Conservation (phyloP, 1,284 basidiomycete genomes). For the Mixia osmundae region DNA sequence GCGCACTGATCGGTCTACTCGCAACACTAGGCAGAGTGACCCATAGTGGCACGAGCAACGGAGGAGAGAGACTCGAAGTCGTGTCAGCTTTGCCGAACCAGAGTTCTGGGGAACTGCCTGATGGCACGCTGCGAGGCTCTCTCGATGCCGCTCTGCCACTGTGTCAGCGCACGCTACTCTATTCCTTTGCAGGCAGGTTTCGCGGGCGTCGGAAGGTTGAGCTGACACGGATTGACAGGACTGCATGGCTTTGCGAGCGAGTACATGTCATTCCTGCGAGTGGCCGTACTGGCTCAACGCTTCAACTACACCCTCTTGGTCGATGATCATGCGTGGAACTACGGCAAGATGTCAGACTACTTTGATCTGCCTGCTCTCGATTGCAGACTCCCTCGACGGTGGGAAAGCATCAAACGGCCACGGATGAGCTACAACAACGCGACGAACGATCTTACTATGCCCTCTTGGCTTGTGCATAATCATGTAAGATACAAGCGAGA, state of each 20-base stretch:
- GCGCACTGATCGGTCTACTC: too few species aligned
- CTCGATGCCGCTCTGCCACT: too few species aligned
- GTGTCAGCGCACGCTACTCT: conserved; percentile 4
- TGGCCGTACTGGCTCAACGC: conserved; percentile 10
- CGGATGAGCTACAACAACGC: too few species aligned
- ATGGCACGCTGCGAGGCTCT: too few species aligned
- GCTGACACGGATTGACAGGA: too few species aligned
- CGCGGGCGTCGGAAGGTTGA: too few species aligned
- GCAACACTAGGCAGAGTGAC: too few species aligned
- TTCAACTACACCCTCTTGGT: conserved; percentile 12
- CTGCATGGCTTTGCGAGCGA: conserved; percentile 15
- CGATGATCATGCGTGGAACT: conserved; percentile 14
- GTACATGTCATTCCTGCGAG: conserved; percentile 11
- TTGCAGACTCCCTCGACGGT: conserved; percentile 1
- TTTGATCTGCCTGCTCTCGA: conserved; percentile 1
- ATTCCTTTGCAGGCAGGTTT: conserved; percentile 6
- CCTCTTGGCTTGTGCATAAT: neutral
- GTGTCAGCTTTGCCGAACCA: too few species aligned
- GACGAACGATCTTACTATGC: conserved; percentile 6
- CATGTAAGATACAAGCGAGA: conserved; percentile 10
- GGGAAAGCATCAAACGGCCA: neutral
- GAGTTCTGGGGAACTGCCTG: too few species aligned
- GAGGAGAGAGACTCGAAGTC: too few species aligned
- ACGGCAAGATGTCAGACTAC: conserved; percentile 11
- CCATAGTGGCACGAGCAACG: too few species aligned